phyloP scores from a whole-genome alignment of 768 basidiomycete genomes.

The Calvatia gigantea region DNA sequence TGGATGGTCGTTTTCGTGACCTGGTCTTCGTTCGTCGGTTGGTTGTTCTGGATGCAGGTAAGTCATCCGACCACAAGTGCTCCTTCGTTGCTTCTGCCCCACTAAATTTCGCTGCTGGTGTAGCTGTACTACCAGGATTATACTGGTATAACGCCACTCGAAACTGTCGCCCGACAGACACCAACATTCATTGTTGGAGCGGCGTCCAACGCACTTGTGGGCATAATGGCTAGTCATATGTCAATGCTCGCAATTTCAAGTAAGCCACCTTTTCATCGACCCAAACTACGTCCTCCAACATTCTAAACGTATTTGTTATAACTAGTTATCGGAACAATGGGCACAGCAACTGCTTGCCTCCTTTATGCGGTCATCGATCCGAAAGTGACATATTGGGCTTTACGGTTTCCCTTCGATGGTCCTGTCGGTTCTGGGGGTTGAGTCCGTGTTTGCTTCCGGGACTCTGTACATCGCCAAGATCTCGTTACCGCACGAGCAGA shows the following conservation, averaged over 20 bases:
- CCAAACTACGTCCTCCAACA: constrained; percentile 22
- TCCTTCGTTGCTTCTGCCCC: not conserved
- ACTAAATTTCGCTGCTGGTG: not conserved
- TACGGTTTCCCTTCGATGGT: constrained; percentile 67
- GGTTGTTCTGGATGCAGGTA: constrained; percentile 37
- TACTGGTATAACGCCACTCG: constrained; percentile 46
- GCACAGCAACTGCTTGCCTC: constrained; percentile 56
- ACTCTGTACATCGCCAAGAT: constrained; percentile 73
- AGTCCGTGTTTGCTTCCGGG: constrained; percentile 72
- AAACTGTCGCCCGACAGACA: constrained; percentile 60
- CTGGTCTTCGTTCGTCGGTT: constrained; percentile 56
- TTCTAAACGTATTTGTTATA: not conserved
- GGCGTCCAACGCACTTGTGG: constrained; percentile 62
- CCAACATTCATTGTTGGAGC: constrained; percentile 71
- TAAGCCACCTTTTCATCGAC: not conserved
- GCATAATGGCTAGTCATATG: constrained; percentile 51
- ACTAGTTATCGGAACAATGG: constrained; percentile 43
- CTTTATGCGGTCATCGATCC: constrained; percentile 69
- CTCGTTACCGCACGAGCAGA: constrained; percentile 65
- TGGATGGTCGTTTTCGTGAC: constrained; percentile 59
- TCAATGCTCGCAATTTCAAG: constrained; percentile 58
- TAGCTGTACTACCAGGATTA: constrained; percentile 77
- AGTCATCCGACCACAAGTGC: too few relatives aligned
- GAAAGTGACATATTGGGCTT: constrained; percentile 64
- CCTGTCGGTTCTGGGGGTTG: constrained; percentile 68